Percentiles rank a stretch among this genome's conserved stretches.
These are phyloP conservation scores for Cicer chorassanicum DNA, from an alignment of 306 rosid genomes.

Conservation along the genomic window DNA sequence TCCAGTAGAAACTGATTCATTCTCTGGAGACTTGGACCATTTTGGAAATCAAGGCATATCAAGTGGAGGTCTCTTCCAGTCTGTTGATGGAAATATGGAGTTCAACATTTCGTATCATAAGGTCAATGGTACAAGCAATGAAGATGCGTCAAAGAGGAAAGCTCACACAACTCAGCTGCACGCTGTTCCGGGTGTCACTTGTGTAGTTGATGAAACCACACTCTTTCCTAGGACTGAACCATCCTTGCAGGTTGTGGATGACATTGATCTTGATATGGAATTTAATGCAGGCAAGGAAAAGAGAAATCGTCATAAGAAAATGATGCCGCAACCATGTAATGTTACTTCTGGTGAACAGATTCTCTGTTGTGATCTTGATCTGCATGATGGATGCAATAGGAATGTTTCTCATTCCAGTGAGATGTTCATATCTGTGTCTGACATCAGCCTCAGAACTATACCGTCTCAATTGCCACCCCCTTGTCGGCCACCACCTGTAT, in stretches of 20 bases:
- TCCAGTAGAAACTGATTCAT: slow-evolving; percentile 72
- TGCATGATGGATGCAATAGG: slow-evolving; percentile 48
- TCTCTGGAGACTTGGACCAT: slow-evolving; percentile 66
- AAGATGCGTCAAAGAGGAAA: slow-evolving; percentile 51
- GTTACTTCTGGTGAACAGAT: slow-evolving; percentile 49
- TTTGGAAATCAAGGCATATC: slow-evolving; percentile 55
- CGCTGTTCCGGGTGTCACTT: slow-evolving; percentile 60
- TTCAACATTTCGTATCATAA: slow-evolving; percentile 68
- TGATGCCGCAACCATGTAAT: slow-evolving; percentile 45
- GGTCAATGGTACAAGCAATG: slow-evolving; percentile 49
- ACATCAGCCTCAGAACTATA: slow-evolving; percentile 78
- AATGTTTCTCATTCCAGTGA: slow-evolving; percentile 52
- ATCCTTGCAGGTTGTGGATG: slow-evolving; percentile 58
- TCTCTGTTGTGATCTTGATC: slow-evolving; percentile 50
- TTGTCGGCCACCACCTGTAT: slow-evolving; percentile 76
- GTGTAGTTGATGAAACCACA: slow-evolving; percentile 57
- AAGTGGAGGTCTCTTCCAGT: slow-evolving; percentile 57
- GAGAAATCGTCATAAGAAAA: slow-evolving; percentile 54
- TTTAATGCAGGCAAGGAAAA: slow-evolving; percentile 53
- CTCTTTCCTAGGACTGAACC: slow-evolving; percentile 52
- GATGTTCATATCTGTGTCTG: slow-evolving; percentile 69
- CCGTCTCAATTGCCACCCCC: slow-evolving; percentile 94
- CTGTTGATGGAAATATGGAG: slow-evolving; percentile 62
- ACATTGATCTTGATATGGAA: slow-evolving; percentile 59
- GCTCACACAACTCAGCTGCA: slow-evolving; percentile 51